These are phyloP conservation scores for Colletotrichum tropicale DNA, from an alignment of 2,329 filamentous ascomycete genomes.

Conservation along the genomic window DNA sequence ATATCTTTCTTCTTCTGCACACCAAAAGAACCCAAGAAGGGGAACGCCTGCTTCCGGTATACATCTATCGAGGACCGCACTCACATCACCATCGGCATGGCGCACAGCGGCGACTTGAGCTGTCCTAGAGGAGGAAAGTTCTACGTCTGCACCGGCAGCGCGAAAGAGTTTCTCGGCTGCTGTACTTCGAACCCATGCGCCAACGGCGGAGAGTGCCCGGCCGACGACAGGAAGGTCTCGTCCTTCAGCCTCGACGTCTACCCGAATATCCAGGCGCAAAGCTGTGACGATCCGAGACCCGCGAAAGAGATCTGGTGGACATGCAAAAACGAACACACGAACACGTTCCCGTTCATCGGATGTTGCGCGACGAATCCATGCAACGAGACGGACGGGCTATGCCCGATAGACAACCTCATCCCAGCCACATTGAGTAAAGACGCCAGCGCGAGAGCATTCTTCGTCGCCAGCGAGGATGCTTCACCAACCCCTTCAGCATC, in stretches of 20 bases:
- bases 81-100: background rate
- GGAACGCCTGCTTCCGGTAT: background rate
- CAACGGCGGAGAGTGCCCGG: conserved; percentile 35
- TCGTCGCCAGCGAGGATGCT: conserved; percentile 11
- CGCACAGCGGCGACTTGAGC: conserved; percentile 23
- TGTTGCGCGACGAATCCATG: conserved; percentile 42
- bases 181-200: conserved; percentile 40
- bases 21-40: background rate
- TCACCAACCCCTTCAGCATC: background rate
- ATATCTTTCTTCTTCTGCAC: background rate
- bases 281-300: conserved; percentile 28
- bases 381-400: conserved; percentile 20
- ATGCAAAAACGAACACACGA: conserved; percentile 25
- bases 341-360: conserved; percentile 38
- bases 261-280: conserved; percentile 31
- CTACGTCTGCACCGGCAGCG: conserved; percentile 38
- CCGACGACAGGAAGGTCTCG: conserved; percentile 26
- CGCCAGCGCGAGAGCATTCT: background rate
- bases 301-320: conserved; percentile 34
- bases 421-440: conserved; percentile 29
- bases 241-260: conserved; percentile 32
- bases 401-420: conserved; percentile 26
- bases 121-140: conserved; percentile 37
- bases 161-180: conserved; percentile 43
- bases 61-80: background rate